Conservation (phyloP, 2,329 filamentous ascomycete species). For the Aureobasidium sp. region DNA sequence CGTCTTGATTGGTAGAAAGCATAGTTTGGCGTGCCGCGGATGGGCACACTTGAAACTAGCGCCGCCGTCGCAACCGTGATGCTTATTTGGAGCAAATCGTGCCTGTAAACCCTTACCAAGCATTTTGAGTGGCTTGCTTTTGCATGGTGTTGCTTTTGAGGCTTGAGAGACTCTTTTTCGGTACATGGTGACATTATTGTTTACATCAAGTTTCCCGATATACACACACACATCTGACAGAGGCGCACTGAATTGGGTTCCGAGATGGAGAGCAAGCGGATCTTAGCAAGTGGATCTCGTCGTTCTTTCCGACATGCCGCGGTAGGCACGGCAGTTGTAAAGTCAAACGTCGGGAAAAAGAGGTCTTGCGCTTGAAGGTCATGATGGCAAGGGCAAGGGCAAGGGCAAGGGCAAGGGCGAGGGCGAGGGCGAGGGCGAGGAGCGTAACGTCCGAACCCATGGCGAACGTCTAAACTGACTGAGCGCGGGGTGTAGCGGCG, state of each 20-base stretch:
- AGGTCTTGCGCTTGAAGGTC: no score
- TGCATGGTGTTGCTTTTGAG: background rate
- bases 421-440: no score
- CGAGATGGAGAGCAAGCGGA: background rate
- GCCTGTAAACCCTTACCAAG: background rate
- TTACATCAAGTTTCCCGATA: background rate
- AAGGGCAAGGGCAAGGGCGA: no score
- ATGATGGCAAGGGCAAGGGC: no score
- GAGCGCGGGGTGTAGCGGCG: no score
- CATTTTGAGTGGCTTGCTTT: background rate
- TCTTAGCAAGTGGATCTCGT: background rate
- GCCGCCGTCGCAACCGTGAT: constrained; percentile 9
- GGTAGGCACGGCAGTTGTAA: background rate
- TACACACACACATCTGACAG: background rate
- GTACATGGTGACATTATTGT: background rate
- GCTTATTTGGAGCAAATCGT: background rate
- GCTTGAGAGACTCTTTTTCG: background rate
- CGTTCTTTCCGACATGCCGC: background rate
- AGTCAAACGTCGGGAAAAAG: background rate
- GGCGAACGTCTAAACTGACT: no score
- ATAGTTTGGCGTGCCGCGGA: background rate
- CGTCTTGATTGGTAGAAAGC: background rate
- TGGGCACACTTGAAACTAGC: background rate
- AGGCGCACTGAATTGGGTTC: background rate
- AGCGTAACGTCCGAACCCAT: no score